Conservation (phyloP, 768 basidiomycete species). For the Butyriboletus loyo region DNA sequence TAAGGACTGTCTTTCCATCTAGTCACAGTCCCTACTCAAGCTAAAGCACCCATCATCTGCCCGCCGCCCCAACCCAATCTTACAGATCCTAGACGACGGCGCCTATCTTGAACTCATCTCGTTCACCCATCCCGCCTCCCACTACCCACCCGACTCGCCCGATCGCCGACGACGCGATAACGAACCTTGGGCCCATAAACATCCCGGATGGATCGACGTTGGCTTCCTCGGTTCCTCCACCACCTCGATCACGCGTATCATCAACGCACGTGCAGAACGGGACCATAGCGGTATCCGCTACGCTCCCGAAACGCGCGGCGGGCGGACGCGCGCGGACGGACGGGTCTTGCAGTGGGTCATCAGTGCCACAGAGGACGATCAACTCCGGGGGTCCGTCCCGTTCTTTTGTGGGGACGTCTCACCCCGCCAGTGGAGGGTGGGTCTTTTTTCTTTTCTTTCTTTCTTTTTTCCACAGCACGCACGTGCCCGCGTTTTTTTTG, state of each 20-base stretch:
- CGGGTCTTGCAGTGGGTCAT: constrained; percentile 57
- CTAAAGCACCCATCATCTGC: background rate
- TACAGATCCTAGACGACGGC: constrained; percentile 39
- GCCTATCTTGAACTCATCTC: constrained; percentile 68
- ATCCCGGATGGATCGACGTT: constrained; percentile 67
- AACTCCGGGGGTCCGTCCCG: constrained; percentile 42
- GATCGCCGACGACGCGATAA: constrained; percentile 41
- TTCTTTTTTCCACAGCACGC: too few relatives aligned
- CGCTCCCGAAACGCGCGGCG: constrained; percentile 45
- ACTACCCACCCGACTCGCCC: constrained; percentile 52
- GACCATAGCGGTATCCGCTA: constrained; percentile 44
- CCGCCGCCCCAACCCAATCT: background rate
- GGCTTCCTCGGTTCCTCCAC: constrained; percentile 56
- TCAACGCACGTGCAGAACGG: constrained; percentile 48
- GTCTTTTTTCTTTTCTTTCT: constrained; percentile 4
- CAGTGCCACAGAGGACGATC: constrained; percentile 33
- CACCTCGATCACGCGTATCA: constrained; percentile 44
- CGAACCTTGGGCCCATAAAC: constrained; percentile 52
- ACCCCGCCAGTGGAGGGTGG: constrained; percentile 54
- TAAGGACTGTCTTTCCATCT: constrained; percentile 26
- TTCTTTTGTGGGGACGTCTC: constrained; percentile 79
- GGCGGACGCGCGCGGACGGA: constrained; percentile 56
- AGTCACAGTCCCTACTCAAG: background rate
- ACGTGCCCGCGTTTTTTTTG: too few relatives aligned
- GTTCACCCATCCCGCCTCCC: constrained; percentile 53